Evolutionary conservation across 1,284 basidiomycete genomes (phyloP).

Genomic region (Peniophora sp.): DNA sequence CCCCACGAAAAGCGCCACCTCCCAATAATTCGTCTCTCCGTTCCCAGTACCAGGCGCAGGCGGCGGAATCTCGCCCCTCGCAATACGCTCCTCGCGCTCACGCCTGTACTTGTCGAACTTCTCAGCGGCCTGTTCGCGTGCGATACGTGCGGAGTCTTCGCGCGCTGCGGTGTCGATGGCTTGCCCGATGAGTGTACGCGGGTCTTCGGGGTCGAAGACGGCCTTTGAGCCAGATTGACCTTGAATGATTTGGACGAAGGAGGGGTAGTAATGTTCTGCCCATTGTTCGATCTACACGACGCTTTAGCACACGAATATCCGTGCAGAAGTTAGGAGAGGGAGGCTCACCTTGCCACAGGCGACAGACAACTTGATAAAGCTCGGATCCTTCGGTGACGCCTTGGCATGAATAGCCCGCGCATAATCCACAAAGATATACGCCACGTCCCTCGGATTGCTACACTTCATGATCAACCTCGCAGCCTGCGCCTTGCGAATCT

Average conservation of each 20-base stretch:
- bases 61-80: constrained; percentile 10
- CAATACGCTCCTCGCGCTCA: constrained; percentile 12
- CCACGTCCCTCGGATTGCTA: constrained; percentile 89
- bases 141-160: constrained; percentile 23
- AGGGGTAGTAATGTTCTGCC: constrained; percentile 85
- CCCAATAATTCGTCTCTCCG: constrained; percentile 11
- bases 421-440: constrained; percentile 82
- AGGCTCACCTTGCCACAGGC: constrained; percentile 66
- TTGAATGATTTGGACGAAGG: constrained; percentile 56
- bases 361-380: constrained; percentile 75
- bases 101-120: not conserved
- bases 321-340: not conserved
- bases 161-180: constrained; percentile 22
- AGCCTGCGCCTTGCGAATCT: constrained; percentile 91
- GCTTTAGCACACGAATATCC: not conserved
- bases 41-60: not conserved
- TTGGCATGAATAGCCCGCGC: constrained; percentile 80
- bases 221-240: constrained; percentile 21
- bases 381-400: constrained; percentile 77
- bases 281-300: constrained; percentile 77
- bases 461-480: constrained; percentile 89
- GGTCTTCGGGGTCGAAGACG: constrained; percentile 42
- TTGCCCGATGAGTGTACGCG: constrained; percentile 42
- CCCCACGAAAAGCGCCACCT: constrained; percentile 25
- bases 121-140: constrained; percentile 7